phyloP scores from a whole-genome alignment of 148 eudicot genomes.

The Rheum nobile region DNA sequence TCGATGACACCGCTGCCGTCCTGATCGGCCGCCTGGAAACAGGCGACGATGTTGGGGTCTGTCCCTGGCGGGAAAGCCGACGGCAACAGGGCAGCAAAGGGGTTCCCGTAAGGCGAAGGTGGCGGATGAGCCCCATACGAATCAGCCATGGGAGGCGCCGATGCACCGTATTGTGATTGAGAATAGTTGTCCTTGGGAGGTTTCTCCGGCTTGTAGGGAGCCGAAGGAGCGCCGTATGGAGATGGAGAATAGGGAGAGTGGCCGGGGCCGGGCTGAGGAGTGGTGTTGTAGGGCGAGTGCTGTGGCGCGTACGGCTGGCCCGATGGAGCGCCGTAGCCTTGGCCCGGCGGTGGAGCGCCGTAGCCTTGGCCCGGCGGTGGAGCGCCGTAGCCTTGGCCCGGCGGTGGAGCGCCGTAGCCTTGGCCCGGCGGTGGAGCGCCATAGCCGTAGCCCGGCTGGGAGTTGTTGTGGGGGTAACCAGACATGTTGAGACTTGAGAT shows the following conservation, averaged over 20 bases:
- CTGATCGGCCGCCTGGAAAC: constrained; percentile 62
- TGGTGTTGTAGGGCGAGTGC: neutral
- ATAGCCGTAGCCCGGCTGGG: constrained; percentile 2
- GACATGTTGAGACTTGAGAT: neutral
- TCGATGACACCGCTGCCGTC: constrained; percentile 84
- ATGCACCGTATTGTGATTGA: constrained; percentile 1
- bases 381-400: neutral
- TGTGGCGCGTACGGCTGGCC: neutral
- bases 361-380: neutral
- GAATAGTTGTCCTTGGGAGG: constrained; percentile 4
- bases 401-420: neutral
- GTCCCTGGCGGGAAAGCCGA: constrained; percentile 85
- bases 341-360: neutral
- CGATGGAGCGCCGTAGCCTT: too few relatives aligned
- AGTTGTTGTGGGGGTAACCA: neutral
- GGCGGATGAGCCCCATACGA: neutral
- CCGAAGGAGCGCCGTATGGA: neutral
- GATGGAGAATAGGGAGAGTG: neutral
- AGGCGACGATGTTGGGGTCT: constrained; percentile 57
- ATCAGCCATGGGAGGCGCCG: neutral
- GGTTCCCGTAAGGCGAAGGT: constrained; percentile 15
- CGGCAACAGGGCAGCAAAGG: constrained; percentile 25
- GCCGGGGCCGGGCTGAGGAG: neutral
- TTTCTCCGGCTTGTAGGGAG: neutral
- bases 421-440: neutral